phyloP scores from a whole-genome alignment of 2,329 filamentous ascomycete species.

The Xylariaceae sp. region DNA sequence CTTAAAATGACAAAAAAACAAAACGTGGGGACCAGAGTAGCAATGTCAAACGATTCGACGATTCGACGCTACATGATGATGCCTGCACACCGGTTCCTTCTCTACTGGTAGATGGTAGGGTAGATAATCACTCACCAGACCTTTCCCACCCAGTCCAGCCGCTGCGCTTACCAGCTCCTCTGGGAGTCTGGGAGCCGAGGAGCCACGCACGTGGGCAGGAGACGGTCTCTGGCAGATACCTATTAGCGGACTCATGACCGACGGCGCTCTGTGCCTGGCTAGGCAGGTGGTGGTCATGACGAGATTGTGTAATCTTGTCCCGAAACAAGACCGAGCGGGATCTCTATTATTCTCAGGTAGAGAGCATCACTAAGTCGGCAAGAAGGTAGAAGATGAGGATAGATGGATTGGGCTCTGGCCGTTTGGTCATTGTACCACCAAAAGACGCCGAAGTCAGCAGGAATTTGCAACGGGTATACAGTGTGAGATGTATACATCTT shows the following conservation, averaged over 20 bases:
- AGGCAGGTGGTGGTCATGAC: constrained; percentile 14
- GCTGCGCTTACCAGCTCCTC: background rate
- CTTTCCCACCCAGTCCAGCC: background rate
- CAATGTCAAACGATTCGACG: too few species aligned
- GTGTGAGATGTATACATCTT: too few species aligned
- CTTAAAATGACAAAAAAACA: constrained; percentile 4
- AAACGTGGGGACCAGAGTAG: constrained; percentile 28
- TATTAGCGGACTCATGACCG: constrained; percentile 10
- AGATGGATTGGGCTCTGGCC: too few species aligned
- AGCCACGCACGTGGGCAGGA: constrained; percentile 18
- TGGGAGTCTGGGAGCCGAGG: constrained; percentile 3
- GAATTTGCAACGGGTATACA: too few species aligned
- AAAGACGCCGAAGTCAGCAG: too few species aligned
- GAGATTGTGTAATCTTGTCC: constrained; percentile 10
- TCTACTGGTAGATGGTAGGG: constrained; percentile 5
- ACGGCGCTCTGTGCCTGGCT: constrained; percentile 15
- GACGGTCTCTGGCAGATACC: constrained; percentile 12
- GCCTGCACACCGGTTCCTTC: constrained; percentile 19
- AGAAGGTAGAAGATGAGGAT: too few species aligned
- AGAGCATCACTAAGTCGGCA: too few species aligned
- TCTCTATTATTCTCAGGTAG: background rate
- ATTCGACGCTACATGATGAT: constrained; percentile 11
- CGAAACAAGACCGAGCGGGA: constrained; percentile 6
- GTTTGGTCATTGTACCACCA: too few species aligned
- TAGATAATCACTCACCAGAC: background rate